Conservation (phyloP, 2,329 filamentous ascomycete genomes). For the Paraphaeosphaeria minitans region DNA sequence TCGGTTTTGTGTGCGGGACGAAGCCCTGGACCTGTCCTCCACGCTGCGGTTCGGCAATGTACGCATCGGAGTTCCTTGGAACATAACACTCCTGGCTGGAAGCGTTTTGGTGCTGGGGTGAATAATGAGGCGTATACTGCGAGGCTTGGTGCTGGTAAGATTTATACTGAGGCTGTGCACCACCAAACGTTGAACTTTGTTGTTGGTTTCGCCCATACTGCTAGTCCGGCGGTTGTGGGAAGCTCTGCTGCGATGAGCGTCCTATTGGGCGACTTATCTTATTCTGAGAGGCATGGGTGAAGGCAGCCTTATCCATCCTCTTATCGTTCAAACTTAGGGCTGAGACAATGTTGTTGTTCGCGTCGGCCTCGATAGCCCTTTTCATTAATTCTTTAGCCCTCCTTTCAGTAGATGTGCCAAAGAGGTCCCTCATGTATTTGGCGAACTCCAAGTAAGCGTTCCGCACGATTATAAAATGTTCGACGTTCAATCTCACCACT, state of each 20-base stretch:
- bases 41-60: background rate
- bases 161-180: background rate
- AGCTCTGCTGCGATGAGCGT: slow-evolving; percentile 7
- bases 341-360: background rate
- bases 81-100: background rate
- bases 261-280: background rate
- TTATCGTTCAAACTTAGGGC: background rate
- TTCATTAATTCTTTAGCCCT: slow-evolving; percentile 7
- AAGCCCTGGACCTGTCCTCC: background rate
- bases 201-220: background rate
- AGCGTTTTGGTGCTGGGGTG: background rate
- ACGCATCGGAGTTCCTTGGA: background rate
- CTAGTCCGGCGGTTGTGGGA: background rate
- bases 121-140: background rate
- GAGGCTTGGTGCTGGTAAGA: background rate
- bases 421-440: slow-evolving; percentile 8
- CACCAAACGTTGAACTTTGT: background rate
- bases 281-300: background rate
- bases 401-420: background rate
- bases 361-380: slow-evolving; percentile 1
- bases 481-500: background rate
- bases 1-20: background rate
- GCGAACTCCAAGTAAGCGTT: slow-evolving; percentile 13
- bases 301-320: slow-evolving; percentile 4
- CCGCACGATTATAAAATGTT: slow-evolving; percentile 6